phyloP scores from a whole-genome alignment of 345 rosid genomes.

The Salix koriyanagi region DNA sequence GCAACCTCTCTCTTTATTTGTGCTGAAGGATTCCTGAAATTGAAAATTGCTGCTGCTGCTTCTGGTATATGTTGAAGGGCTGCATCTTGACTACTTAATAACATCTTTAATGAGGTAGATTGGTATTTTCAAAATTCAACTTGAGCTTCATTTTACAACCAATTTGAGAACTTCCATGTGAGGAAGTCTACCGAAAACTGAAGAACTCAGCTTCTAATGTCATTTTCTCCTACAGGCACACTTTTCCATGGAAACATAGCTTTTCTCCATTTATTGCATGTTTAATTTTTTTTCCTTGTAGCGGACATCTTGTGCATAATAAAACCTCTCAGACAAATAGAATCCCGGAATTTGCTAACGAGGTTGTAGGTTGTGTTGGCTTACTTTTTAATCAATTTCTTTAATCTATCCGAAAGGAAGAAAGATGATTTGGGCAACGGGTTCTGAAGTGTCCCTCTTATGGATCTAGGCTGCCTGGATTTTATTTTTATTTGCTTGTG shows the following conservation, averaged over 20 bases:
- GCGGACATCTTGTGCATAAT: neutral
- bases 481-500: neutral
- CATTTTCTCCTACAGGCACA: neutral
- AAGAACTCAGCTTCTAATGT: neutral
- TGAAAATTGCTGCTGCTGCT: neutral
- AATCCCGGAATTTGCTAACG: neutral
- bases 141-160: neutral
- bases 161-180: neutral
- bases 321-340: neutral
- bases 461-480: neutral
- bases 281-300: neutral
- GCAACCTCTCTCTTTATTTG: neutral
- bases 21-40: neutral
- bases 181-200: neutral
- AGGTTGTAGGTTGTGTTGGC: neutral
- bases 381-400: neutral
- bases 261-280: neutral
- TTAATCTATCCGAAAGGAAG: neutral
- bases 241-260: neutral
- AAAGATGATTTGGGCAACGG: neutral
- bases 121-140: neutral
- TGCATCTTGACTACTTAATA: neutral
- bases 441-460: neutral
- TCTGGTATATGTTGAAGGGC: neutral
- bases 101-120: neutral